Conservation (phyloP, 1,139 yeast genomes). For the Pichia sp. region DNA sequence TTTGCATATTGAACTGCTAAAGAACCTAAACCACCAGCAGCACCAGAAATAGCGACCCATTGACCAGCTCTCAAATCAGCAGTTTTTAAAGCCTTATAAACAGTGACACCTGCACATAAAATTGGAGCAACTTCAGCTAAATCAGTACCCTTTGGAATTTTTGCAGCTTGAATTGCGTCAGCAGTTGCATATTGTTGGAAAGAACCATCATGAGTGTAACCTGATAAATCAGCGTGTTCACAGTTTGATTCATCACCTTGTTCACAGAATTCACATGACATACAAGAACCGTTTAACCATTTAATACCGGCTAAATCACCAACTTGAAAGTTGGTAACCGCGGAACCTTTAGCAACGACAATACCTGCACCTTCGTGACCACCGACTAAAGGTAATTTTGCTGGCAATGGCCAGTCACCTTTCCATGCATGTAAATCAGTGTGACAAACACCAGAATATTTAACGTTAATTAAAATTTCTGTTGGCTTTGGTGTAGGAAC, state of each 20-base stretch:
- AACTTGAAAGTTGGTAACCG: conserved; percentile 62
- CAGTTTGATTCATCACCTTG: conserved; percentile 66
- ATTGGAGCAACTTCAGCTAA: conserved; percentile 74
- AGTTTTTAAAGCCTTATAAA: conserved; percentile 73
- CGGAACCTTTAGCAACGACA: conserved; percentile 65
- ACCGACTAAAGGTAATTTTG: conserved; percentile 66
- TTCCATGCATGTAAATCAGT: conserved; percentile 75
- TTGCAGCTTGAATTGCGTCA: conserved; percentile 81
- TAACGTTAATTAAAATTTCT: conserved; percentile 59
- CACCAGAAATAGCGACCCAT: conserved; percentile 79
- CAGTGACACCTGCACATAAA: conserved; percentile 79
- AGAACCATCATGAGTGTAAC: conserved; percentile 77
- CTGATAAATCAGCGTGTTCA: conserved; percentile 61
- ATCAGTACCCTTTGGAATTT: conserved; percentile 63
- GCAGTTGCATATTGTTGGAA: conserved; percentile 84
- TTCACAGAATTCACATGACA: conserved; percentile 68
- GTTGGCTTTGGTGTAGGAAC: conserved; percentile 63
- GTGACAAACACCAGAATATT: conserved; percentile 73
- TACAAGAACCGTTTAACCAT: conserved; percentile 67
- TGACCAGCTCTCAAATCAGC: conserved; percentile 63
- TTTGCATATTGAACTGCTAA: conserved; percentile 75
- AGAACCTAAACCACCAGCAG: conserved; percentile 82
- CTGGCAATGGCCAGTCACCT: conserved; percentile 67
- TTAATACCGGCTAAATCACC: conserved; percentile 79
- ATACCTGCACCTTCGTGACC: conserved; percentile 90